Evolutionary conservation across 805 yeast species (phyloP), one percentile per base, ranked within the genome.

Genomic region (Nakazawaea ishiwadae): DNA sequence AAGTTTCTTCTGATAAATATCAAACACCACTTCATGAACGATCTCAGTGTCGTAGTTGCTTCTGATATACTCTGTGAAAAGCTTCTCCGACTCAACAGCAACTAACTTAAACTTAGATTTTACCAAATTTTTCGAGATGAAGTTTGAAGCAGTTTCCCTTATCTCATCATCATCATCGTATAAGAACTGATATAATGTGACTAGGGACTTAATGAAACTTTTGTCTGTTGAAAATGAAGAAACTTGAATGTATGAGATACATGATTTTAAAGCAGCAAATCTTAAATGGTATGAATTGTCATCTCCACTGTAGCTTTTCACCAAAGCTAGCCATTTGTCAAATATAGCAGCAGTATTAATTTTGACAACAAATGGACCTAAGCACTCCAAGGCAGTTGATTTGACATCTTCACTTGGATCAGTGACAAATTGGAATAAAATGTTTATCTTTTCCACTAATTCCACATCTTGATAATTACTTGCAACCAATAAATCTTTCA

Each of bases 161-260:
- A 84, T 60, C 11, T 70, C 77, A 10, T 68, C 75, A 49, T 83
- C 91, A 51, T 86, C 95, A 57, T 87, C 96, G 39, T 61, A 60
- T 18, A 81, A 53, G 46, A 63, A 68, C 11, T 59, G 53, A 44
- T 65, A 66, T 1, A 70, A 38, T 6, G 48, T 38, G n/a, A 54
- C 38, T 6, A 46, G 17, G 4, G 40, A 39, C 11, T 44, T 47
- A 9, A 29, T 41, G 26, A 19, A 27, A 2, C 27, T 16, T 1
- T 42, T 44, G 11, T 35, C 21, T 3, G 34, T 20, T 3, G 46
- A n/a, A 27, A 8, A 4, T 15, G 11, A 39, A 44, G 1, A 48
- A 40, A 23, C 44, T 43, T 35, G 48, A 5, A 36, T 12, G 40
- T 55, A 71, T 17, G 67, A 62, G 19, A 58, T 46, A 4, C 75